Conservation (phyloP, 192 early-diverging fungal genomes). For the Backusella circina region DNA sequence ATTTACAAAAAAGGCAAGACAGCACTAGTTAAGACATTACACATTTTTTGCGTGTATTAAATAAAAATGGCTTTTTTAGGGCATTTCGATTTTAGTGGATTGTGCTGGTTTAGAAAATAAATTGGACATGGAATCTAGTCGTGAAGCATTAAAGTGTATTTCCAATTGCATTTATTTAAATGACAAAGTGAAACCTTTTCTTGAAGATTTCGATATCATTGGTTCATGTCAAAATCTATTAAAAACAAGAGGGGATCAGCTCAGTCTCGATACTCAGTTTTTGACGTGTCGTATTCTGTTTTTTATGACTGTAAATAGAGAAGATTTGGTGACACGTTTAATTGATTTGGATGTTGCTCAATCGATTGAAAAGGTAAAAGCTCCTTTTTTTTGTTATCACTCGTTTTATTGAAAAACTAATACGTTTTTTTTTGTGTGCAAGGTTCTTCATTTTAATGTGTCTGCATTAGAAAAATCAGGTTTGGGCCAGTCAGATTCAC, state of each 20-base stretch:
- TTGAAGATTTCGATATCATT: constrained; percentile 45
- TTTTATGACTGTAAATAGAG: constrained; percentile 53
- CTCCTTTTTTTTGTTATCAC: not conserved
- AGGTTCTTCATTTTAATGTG: not conserved
- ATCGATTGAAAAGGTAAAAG: constrained; percentile 34
- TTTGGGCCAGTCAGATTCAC: not conserved
- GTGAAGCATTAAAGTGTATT: constrained; percentile 66
- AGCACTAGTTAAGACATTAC: not conserved
- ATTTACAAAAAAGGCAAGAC: constrained; percentile 40
- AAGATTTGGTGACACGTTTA: constrained; percentile 34
- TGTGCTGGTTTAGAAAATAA: constrained; percentile 24
- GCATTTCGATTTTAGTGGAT: constrained; percentile 32
- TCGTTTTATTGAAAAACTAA: not conserved
- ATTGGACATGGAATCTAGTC: constrained; percentile 32
- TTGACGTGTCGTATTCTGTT: constrained; percentile 64
- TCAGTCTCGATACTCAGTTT: constrained; percentile 55
- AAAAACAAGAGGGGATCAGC: constrained; percentile 15
- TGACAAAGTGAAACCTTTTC: constrained; percentile 36
- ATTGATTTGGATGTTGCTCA: constrained; percentile 39
- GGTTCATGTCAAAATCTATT: constrained; percentile 32
- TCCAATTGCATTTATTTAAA: constrained; percentile 62
- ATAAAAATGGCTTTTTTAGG: constrained; percentile 18
- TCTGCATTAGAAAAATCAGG: constrained; percentile 4
- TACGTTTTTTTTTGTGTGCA: too few species aligned
- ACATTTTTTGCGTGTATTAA: not conserved